Conservation (phyloP, 768 basidiomycete species). For the Dioszegia aurantiaca region DNA sequence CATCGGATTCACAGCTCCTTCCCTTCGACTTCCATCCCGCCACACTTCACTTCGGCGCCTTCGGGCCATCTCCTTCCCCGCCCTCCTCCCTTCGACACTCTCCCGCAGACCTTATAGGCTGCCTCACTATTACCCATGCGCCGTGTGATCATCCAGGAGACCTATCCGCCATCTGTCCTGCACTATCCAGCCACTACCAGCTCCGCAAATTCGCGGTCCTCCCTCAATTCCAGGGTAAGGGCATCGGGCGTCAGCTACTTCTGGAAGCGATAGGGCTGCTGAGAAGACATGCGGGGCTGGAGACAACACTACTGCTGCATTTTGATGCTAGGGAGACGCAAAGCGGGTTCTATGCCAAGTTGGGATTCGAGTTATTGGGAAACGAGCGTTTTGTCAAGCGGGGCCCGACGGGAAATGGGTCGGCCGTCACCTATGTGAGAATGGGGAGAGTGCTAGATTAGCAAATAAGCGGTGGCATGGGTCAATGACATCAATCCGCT, state of each 20-base stretch:
- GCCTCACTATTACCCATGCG: slow-evolving; percentile 22
- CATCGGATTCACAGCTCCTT: slow-evolving; percentile 15
- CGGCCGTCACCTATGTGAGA: slow-evolving; percentile 19
- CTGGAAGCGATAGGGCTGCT: slow-evolving; percentile 5
- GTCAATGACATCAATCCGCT: too few species aligned
- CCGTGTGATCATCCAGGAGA: slow-evolving; percentile 7
- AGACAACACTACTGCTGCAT: slow-evolving; percentile 20
- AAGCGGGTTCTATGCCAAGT: slow-evolving; percentile 24
- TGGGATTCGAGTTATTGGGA: slow-evolving; percentile 24
- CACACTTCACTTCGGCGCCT: slow-evolving; percentile 31
- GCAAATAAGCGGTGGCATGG: too few species aligned
- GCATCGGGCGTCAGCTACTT: slow-evolving; percentile 21
- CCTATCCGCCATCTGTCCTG: slow-evolving; percentile 7
- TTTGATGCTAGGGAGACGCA: slow-evolving; percentile 32
- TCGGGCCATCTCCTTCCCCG: slow-evolving; percentile 3
- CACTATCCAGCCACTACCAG: slow-evolving; percentile 14
- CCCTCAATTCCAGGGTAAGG: slow-evolving; percentile 21
- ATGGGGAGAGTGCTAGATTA: slow-evolving; percentile 28
- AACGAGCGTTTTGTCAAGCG: slow-evolving; percentile 19
- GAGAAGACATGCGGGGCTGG: not conserved
- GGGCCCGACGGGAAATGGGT: slow-evolving; percentile 22
- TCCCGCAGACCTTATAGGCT: slow-evolving; percentile 1
- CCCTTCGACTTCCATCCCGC: slow-evolving; percentile 20
- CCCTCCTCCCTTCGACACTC: slow-evolving; percentile 1
- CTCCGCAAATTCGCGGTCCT: slow-evolving; percentile 35